Evolutionary conservation across 2,329 filamentous ascomycete species (phyloP).

Genomic region (Clarireedia paspali): DNA sequence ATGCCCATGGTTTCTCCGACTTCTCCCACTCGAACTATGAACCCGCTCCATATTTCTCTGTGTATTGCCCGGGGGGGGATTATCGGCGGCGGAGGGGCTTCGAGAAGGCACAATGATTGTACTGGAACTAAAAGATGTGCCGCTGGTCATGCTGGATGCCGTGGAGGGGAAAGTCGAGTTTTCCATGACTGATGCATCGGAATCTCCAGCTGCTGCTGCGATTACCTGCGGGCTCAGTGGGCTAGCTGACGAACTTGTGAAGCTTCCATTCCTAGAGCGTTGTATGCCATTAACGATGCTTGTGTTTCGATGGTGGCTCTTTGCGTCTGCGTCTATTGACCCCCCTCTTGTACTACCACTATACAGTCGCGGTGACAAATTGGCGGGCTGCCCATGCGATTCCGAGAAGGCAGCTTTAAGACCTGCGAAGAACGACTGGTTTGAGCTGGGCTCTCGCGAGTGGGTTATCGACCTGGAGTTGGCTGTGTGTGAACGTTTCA

Average conservation of each 20-base stretch:
- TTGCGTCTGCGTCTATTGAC: constrained; percentile 42
- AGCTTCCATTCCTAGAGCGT: constrained; percentile 84
- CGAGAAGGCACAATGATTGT: constrained; percentile 29
- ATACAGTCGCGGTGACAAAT: constrained; percentile 24
- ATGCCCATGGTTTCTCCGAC: constrained; percentile 64
- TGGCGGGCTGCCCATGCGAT: constrained; percentile 18
- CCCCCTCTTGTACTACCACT: constrained; percentile 28
- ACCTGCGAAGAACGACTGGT: constrained; percentile 14
- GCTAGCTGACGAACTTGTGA: constrained; percentile 70
- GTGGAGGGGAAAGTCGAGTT: constrained; percentile 23
- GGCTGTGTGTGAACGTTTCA: constrained; percentile 24
- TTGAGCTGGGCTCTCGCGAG: constrained; percentile 20
- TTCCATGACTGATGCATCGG: constrained; percentile 28
- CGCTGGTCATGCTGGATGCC: constrained; percentile 22
- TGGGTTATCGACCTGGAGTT: constrained; percentile 17
- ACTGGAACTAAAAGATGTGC: constrained; percentile 26
- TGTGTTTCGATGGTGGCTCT: constrained; percentile 78
- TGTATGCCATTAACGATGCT: constrained; percentile 96
- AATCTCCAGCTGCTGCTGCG: constrained; percentile 48
- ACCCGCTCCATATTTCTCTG: constrained; percentile 52
- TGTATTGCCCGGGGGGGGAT: constrained; percentile 34
- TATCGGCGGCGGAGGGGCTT: constrained; percentile 37
- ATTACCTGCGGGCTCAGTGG: constrained; percentile 86
- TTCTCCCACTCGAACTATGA: constrained; percentile 51
- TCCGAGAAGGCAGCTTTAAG: constrained; percentile 17